phyloP scores from a whole-genome alignment of 306 rosid genomes.

The Cicer arietinum region DNA sequence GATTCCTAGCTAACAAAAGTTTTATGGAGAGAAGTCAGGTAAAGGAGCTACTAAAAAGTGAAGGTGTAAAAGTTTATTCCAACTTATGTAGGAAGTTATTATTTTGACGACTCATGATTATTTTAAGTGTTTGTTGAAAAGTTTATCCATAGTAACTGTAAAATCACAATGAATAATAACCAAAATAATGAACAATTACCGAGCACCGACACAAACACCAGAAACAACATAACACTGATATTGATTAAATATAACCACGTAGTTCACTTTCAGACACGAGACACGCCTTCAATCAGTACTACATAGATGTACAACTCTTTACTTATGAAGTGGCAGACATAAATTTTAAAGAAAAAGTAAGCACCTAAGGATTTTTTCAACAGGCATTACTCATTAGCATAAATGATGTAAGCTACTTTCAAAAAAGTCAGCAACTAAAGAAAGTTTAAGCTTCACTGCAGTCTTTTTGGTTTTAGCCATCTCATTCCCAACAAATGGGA shows the following conservation, averaged over 20 bases:
- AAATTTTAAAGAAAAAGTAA: conserved; percentile 3
- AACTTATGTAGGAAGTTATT: background rate
- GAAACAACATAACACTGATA: background rate
- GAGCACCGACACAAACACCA: background rate
- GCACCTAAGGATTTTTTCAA: background rate
- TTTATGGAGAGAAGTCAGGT: background rate
- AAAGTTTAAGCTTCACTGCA: background rate
- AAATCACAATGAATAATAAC: conserved; percentile 15
- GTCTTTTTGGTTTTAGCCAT: too few relatives aligned
- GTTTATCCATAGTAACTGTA: background rate
- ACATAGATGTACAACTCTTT: background rate
- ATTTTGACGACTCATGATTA: background rate
- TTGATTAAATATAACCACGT: background rate
- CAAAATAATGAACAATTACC: background rate
- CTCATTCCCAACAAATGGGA: too few relatives aligned
- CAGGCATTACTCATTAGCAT: background rate
- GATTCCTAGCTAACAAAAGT: background rate
- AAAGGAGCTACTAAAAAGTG: background rate
- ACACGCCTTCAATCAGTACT: background rate
- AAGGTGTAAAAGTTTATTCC: background rate
- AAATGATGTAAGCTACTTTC: background rate
- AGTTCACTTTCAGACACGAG: too few relatives aligned
- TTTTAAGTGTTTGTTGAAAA: background rate
- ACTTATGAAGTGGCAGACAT: conserved; percentile 7
- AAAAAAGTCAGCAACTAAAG: background rate